Conservation (phyloP, 2,329 filamentous ascomycete species). For the Talaromyces sp. region DNA sequence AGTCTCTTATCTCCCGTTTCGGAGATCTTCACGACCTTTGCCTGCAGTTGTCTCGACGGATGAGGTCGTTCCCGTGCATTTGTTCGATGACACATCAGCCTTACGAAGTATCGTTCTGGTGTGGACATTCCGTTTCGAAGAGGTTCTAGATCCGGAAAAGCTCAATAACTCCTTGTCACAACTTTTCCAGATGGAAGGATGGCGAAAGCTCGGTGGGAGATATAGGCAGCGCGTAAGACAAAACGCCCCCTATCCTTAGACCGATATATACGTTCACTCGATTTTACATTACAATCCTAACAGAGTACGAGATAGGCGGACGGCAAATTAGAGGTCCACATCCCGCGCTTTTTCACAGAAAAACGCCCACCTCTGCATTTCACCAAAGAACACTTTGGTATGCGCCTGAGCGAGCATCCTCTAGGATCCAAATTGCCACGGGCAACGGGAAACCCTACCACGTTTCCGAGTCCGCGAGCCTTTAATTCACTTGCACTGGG, state of each 20-base stretch:
- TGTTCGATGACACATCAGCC: not conserved
- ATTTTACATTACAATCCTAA: not conserved
- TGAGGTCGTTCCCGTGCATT: slow-evolving; percentile 6
- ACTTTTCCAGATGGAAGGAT: slow-evolving; percentile 11
- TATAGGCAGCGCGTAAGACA: slow-evolving; percentile 3
- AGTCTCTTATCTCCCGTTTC: not conserved
- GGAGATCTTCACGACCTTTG: not conserved
- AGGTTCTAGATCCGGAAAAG: slow-evolving; percentile 5
- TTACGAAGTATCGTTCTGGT: not conserved
- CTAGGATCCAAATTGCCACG: slow-evolving; percentile 1
- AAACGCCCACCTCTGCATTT: slow-evolving; percentile 8
- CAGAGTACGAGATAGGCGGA: not conserved
- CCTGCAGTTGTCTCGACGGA: not conserved
- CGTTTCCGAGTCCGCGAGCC: not conserved
- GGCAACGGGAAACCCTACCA: not conserved
- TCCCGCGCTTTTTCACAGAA: not conserved
- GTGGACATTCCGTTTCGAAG: slow-evolving; percentile 9
- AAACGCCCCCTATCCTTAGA: no score
- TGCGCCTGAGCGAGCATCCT: slow-evolving; percentile 6
- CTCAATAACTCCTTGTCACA: not conserved
- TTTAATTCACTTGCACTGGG: not conserved
- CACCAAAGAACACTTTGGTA: not conserved
- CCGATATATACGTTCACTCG: not conserved
- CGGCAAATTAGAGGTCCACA: slow-evolving; percentile 6
- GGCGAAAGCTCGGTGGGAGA: slow-evolving; percentile 9